These are phyloP conservation scores for Neopestalotiopsis clavispora DNA, from an alignment of 2,329 filamentous ascomycete species.

Conservation along the genomic window DNA sequence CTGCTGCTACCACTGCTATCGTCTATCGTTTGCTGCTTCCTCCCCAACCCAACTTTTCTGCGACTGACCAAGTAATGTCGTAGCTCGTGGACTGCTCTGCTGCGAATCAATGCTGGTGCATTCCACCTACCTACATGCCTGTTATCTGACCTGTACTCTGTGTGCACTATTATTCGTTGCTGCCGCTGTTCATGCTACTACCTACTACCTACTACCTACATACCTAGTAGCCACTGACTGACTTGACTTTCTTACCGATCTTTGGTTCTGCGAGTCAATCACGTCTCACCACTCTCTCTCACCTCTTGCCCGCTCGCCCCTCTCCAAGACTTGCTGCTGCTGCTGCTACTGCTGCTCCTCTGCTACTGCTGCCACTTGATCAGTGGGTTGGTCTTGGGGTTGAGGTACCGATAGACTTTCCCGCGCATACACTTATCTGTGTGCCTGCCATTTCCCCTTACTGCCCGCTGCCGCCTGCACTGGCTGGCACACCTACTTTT, in stretches of 20 bases:
- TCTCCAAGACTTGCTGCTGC: neutral
- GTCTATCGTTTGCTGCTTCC: too few species aligned
- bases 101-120: too few species aligned
- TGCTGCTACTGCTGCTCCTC: neutral
- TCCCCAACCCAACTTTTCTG: too few species aligned
- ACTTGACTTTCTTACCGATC: neutral
- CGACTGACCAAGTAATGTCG: too few species aligned
- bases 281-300: neutral
- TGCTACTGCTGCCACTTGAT: neutral
- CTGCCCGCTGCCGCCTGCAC: neutral
- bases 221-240: neutral
- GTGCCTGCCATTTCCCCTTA: neutral
- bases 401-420: neutral
- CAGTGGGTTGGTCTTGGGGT: neutral
- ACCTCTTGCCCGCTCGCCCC: neutral
- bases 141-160: neutral
- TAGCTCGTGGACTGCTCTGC: too few species aligned
- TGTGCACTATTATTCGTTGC: neutral
- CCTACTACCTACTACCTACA: neutral
- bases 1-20: too few species aligned
- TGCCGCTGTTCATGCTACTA: neutral
- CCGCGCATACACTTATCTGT: neutral
- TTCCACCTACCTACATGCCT: too few species aligned
- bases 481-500: neutral
- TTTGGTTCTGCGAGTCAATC: neutral